Conservation (phyloP, 108 stramenopile species). For the Pseudonitzschia pungens region DNA sequence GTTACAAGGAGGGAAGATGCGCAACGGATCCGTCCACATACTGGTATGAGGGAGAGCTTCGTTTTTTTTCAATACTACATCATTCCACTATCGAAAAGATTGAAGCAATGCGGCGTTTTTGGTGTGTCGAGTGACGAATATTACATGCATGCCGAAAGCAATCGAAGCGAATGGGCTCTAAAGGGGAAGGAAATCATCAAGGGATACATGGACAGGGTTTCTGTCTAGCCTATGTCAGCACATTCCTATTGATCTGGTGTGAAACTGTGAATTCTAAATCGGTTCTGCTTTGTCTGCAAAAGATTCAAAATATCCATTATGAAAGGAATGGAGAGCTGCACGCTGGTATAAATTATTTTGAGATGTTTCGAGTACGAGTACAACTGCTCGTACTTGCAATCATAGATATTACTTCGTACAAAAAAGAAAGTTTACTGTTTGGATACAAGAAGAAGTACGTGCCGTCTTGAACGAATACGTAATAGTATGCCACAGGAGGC, state of each 20-base stretch:
- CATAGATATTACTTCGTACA: too few species aligned
- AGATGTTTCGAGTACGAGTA: too few species aligned
- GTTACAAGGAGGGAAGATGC: conserved; percentile 31
- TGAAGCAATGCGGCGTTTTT: conserved; percentile 8
- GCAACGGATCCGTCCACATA: conserved; percentile 20
- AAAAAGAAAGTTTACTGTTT: too few species aligned
- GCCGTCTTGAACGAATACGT: too few species aligned
- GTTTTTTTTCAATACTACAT: conserved; percentile 9
- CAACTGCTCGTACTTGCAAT: too few species aligned
- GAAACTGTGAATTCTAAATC: too few species aligned
- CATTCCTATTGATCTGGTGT: neutral
- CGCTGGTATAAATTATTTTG: too few species aligned
- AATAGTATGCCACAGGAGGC: too few species aligned
- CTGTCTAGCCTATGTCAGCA: neutral
- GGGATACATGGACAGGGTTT: conserved; percentile 1
- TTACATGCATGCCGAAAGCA: neutral
- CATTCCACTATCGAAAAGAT: conserved; percentile 1
- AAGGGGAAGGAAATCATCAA: conserved; percentile 8
- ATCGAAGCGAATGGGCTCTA: conserved; percentile 4
- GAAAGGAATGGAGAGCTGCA: too few species aligned
- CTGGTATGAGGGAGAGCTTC: conserved; percentile 17
- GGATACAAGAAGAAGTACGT: too few species aligned
- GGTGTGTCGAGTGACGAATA: conserved; percentile 16
- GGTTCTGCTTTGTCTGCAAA: too few species aligned
- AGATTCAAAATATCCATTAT: too few species aligned